A percentile compares a stretch with the other conserved stretches of the same genome.
Conservation (phyloP, 768 basidiomycete species). For the Polyporus arcularius region DNA sequence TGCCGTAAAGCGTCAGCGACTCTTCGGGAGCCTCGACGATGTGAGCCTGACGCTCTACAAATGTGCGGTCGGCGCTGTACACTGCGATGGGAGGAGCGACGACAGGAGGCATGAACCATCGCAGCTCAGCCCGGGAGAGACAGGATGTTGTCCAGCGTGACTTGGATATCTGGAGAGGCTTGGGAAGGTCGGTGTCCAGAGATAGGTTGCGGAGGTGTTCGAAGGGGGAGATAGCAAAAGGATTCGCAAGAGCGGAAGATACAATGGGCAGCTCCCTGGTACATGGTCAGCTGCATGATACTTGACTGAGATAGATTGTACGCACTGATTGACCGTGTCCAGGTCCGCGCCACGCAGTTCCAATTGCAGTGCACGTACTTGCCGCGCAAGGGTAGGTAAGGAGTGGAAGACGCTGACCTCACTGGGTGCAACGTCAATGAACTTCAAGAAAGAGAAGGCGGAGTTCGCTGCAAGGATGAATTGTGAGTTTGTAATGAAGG, state of each 20-base stretch:
- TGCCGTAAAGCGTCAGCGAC: slow-evolving; percentile 77
- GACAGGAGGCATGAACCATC: slow-evolving; percentile 84
- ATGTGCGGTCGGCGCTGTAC: slow-evolving; percentile 74
- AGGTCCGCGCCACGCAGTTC: slow-evolving; percentile 44
- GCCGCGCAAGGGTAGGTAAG: slow-evolving; percentile 59
- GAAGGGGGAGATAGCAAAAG: slow-evolving; percentile 38
- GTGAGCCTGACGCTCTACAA: slow-evolving; percentile 67
- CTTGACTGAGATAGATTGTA: neutral
- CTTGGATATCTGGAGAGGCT: slow-evolving; percentile 60
- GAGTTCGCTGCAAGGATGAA: slow-evolving; percentile 36
- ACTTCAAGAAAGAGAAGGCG: slow-evolving; percentile 78
- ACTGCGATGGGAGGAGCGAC: slow-evolving; percentile 83
- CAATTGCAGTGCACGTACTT: slow-evolving; percentile 49
- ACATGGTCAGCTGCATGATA: neutral
- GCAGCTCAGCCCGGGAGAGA: slow-evolving; percentile 75
- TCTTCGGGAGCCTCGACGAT: slow-evolving; percentile 71
- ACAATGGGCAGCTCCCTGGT: slow-evolving; percentile 58
- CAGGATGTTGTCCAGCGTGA: slow-evolving; percentile 73
- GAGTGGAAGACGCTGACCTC: slow-evolving; percentile 65
- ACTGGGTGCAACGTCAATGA: slow-evolving; percentile 61
- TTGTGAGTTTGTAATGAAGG: slow-evolving; percentile 12
- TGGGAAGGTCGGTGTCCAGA: slow-evolving; percentile 46
- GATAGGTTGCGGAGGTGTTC: slow-evolving; percentile 28
- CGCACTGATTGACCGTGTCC: slow-evolving; percentile 48
- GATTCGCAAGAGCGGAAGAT: slow-evolving; percentile 35